Evolutionary conservation across 2,329 filamentous ascomycete species (phyloP).

Genomic region (Talaromyces marneffei): DNA sequence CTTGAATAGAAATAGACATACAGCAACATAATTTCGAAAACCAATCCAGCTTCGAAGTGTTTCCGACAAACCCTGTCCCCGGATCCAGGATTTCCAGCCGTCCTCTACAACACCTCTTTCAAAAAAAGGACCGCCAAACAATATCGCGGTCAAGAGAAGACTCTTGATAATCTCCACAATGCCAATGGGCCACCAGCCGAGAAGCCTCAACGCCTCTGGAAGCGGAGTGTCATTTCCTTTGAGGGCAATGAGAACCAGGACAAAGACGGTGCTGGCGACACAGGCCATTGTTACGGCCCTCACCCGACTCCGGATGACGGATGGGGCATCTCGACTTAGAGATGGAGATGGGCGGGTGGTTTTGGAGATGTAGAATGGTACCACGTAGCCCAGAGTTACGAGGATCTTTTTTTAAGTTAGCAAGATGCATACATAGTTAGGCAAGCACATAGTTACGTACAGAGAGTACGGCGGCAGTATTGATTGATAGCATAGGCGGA

Average conservation of each 20-base stretch:
- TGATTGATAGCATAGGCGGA: conserved; percentile 9
- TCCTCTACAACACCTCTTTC: conserved; percentile 70
- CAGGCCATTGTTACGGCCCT: conserved; percentile 73
- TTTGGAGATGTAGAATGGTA: conserved; percentile 79
- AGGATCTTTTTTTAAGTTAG: conserved; percentile 51
- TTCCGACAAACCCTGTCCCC: conserved; percentile 36
- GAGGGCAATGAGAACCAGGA: conserved; percentile 59
- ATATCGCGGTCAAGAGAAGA: conserved; percentile 65
- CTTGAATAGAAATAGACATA: conserved; percentile 35
- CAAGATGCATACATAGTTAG: not conserved
- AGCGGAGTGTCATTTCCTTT: conserved; percentile 45
- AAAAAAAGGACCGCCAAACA: conserved; percentile 82
- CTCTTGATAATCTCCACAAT: conserved; percentile 57
- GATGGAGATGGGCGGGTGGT: conserved; percentile 72
- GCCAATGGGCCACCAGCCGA: conserved; percentile 77
- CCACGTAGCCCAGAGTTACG: conserved; percentile 84
- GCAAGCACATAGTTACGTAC: conserved; percentile 25
- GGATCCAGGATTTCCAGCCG: conserved; percentile 60
- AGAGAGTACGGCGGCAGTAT: conserved; percentile 33
- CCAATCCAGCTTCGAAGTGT: conserved; percentile 44
- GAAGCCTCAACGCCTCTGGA: conserved; percentile 57
- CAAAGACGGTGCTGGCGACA: conserved; percentile 59
- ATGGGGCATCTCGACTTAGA: conserved; percentile 78
- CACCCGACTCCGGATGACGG: conserved; percentile 81
- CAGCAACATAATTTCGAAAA: conserved; percentile 82